Evolutionary conservation across 169 alveolate species (phyloP).

Genomic region (Eimeria brunetti): DNA sequence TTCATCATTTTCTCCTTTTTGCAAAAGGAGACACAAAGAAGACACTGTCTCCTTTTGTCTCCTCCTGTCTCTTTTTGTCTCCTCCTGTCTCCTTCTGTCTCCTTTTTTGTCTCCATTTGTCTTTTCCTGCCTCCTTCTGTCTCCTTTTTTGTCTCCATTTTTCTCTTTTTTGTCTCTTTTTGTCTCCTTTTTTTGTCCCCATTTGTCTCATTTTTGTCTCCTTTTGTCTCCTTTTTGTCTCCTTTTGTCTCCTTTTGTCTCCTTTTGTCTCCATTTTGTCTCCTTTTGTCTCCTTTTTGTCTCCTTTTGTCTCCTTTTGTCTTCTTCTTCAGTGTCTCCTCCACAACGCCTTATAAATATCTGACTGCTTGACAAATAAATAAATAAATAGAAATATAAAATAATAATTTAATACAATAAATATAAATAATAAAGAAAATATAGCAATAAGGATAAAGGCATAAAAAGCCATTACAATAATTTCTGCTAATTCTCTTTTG

Average conservation of each 20-base stretch:
- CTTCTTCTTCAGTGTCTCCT: not conserved
- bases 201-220: not conserved
- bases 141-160: not conserved
- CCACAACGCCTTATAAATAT: not conserved
- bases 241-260: not conserved
- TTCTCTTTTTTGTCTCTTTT: not conserved
- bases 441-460: no score
- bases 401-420: not conserved
- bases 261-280: no score
- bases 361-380: not conserved
- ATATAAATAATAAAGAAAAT: no score
- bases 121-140: not conserved
- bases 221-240: no score
- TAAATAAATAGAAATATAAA: not conserved
- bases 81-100: not conserved
- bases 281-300: not conserved
- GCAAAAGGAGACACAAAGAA: no score
- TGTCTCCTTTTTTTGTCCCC: not conserved
- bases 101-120: not conserved
- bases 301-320: not conserved
- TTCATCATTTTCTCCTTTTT: not conserved
- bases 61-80: not conserved
- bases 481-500: not conserved
- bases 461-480: no score
- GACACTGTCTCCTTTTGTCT: no score